Evolutionary conservation across 2,329 filamentous ascomycete genomes (phyloP), one percentile per base, ranked within the genome.

Genomic region (Macrophomina phaseolina): DNA sequence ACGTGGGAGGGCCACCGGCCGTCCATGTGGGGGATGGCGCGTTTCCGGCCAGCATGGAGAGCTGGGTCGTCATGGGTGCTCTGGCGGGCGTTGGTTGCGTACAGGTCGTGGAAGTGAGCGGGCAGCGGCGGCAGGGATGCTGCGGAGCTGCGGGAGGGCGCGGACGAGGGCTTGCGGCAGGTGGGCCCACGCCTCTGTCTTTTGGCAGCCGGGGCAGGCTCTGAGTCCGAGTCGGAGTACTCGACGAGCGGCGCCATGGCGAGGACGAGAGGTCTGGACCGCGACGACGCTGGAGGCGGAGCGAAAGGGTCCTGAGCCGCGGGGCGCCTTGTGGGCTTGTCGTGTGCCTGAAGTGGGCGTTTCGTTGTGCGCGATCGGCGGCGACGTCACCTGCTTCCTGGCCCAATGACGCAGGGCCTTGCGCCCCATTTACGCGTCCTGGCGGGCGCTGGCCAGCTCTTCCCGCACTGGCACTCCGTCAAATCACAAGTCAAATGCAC

Each of bases 1-100:
- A 98, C 77, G 79, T 98, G 94, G 40, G 90, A 93, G 1, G 94
- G 93, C 95, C 95, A 99, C 77, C 93, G 92, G 68, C 95, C 95
- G 67, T 89, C 87, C 32, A 94, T 83, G 79, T 99, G 95, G 30
- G 94, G 94, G 58, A 89, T 91, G 67, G 90, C 86, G 49, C 95
- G 87, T 75, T 90, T 92, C 53, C 94, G 89, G 64, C 95, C 95
- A 38, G 90, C 91, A 77, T 99, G 95, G 67, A 98, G 83, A 68
- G 85, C 84, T 0, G 94, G 93, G 75, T 97, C 91, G 79, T 98
- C 95, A 72, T 83, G 85, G 48, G 90, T 90, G 78, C 91, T 92
- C 69, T 91, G 84, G 69, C 94, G 89, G 62, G 91, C 89, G 48
- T 89, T 91, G 11, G 91, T 90, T 34, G 94, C 91, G 79, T 99